A percentile compares a stretch with the other conserved stretches of the same genome.
These are phyloP conservation scores for Aspergillus coremiiformis DNA, from an alignment of 495 filamentous ascomycete genomes.

Conservation along the genomic window DNA sequence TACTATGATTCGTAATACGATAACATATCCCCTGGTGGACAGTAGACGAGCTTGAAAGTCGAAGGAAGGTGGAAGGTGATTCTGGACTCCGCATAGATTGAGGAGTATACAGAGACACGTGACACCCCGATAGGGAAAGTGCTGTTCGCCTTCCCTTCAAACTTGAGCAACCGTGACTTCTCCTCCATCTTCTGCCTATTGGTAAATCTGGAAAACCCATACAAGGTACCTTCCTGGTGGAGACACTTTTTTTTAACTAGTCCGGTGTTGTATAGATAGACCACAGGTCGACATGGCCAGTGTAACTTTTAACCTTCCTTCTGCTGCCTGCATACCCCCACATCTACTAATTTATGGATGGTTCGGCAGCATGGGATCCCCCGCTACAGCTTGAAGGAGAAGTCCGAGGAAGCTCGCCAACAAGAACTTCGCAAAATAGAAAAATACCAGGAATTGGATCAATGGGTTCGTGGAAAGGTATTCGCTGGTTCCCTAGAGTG, in stretches of 20 bases:
- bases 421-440: conserved; percentile 71
- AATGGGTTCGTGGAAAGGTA: conserved; percentile 55
- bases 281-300: conserved; percentile 38
- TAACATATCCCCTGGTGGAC: neutral
- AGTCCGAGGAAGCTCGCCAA: conserved; percentile 54
- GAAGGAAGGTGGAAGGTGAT: neutral
- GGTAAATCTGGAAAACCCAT: neutral
- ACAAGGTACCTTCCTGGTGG: neutral
- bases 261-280: neutral
- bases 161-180: neutral
- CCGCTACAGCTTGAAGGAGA: conserved; percentile 51
- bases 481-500: neutral
- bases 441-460: conserved; percentile 67
- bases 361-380: conserved; percentile 66
- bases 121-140: conserved; percentile 7
- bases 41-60: neutral
- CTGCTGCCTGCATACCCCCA: conserved; percentile 2
- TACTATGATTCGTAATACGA: neutral
- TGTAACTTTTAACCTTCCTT: conserved; percentile 30
- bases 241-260: neutral
- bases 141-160: neutral
- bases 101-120: conserved; percentile 3
- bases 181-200: neutral
- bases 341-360: conserved; percentile 8
- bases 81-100: conserved; percentile 1